Conservation (phyloP, 169 alveolate genomes). For the Sarcocystis neurona region DNA sequence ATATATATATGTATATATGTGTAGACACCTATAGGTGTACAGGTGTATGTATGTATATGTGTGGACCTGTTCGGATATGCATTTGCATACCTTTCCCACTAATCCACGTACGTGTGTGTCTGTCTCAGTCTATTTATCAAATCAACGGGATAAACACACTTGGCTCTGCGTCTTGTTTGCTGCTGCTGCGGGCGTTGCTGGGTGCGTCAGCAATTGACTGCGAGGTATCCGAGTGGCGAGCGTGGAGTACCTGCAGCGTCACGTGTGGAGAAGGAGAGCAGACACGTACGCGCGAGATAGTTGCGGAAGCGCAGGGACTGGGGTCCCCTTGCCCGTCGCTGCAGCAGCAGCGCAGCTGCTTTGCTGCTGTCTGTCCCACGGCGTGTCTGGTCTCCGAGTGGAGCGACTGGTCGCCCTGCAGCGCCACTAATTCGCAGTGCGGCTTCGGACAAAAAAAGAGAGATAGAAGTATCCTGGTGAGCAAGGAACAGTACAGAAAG, state of each 20-base stretch:
- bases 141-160: no score
- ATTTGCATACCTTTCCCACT: no score
- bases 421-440: constrained; percentile 71
- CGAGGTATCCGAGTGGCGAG: constrained; percentile 68
- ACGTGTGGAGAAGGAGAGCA: constrained; percentile 73
- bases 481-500: not conserved
- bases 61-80: no score
- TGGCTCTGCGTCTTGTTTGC: no score
- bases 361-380: constrained; percentile 11
- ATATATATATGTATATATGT: no score
- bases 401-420: constrained; percentile 73
- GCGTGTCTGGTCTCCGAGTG: constrained; percentile 74
- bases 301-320: not conserved
- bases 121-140: no score
- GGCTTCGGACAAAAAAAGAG: constrained; percentile 67
- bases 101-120: no score
- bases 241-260: constrained; percentile 70
- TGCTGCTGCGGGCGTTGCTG: no score
- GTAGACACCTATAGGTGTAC: no score
- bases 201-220: constrained; percentile 63
- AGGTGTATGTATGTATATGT: no score
- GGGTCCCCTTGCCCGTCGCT: not conserved
- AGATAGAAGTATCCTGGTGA: constrained; percentile 34
- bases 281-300: constrained; percentile 33
- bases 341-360: not conserved